Evolutionary conservation across 352 stramenopile species (phyloP), one percentile per base, ranked within the genome.

Genomic region (Phytophthora nicotianae): DNA sequence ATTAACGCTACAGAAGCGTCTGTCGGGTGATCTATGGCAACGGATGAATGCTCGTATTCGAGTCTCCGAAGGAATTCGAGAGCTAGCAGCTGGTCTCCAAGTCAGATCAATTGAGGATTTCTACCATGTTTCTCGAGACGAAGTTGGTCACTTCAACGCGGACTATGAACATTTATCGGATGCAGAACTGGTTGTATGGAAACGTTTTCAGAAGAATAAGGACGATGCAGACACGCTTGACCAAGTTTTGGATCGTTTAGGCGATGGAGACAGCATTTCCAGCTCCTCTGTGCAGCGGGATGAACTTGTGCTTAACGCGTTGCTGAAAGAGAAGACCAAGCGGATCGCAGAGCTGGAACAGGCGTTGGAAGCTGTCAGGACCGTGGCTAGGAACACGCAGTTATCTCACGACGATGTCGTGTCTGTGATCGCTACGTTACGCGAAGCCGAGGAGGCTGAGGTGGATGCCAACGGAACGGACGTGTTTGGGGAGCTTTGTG

Each of bases 261-360:
- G 46, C 24, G 59, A 68, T 13, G 51, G 54, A 38, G 46, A 29
- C 27, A 64, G 24, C 10, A 43, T 87, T 9, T 74, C 72, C 16
- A 50, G 19, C 6, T 38, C 50, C 33, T 65, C 50, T 29, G 49
- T 80, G 19, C 66, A 75, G 21, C 67, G 66, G 26, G 77, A 88
- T 23, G 58, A 80, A 13, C 46, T 72, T 37, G 20, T 91, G 29
- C 35, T 90, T 19, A 78, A 70, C 17, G 58, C 57, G 2, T 65
- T 95, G 33, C 53, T 83, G 19, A 77, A 79, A 37, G 84, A 93
- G 41, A 91, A 93, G 49, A 62, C 72, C 5, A 83, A 77, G 37
- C 78, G 84, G 11, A 58, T 88, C 21, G 58, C 58, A 3, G 79
- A 93, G 47, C 55, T 83, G 27, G 78, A 93, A 45, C 63, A 83